Evolutionary conservation across 306 rosid genomes (phyloP), one percentile per base, ranked within the genome.

Genomic region (Sophora flavescens): DNA sequence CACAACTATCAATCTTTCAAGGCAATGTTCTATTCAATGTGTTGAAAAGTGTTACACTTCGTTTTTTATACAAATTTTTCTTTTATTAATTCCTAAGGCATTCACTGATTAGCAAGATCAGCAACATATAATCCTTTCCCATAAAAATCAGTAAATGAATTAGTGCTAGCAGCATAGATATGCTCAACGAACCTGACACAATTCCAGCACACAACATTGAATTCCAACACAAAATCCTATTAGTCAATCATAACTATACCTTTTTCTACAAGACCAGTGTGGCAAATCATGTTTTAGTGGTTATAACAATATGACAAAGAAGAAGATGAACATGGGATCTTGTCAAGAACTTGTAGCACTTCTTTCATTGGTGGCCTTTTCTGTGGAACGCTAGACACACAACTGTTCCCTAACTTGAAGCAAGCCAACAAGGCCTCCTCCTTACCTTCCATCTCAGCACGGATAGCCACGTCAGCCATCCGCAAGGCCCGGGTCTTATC

Each of bases 351-450:
- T 78, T 89, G 97, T 57, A 88, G 17, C 36, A 81, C 93, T 64
- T 95, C 99, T 82, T 95, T 95, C 97, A 95, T 90, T 3, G 91
- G 30, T 6, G 99, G 99, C 82, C 99, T 95, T 82, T 89, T 95
- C 53, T 87, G 92, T 14, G 99, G 97, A 44, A 84, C 75, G 3
- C 87, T 87, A 50, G 96, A 85, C 15, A 82, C 96, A 77, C 99
- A 95, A 82, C 80, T 82, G 48, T 92, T 87, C 48, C 97, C 98
- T 79, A 95, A 79, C 82, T 88, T 95, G 81, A 95, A 95, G 57
- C 81, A 87, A 7, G 80, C 79, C 84, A 92, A 67, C 54, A 95
- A 33, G 14, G 86, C 83, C 60, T 95, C 99, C 56, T 95, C 97
- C 66, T 83, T 92, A 0, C 97, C 97, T 75, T 90, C 99, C 93